These are phyloP conservation scores for Podila epigama DNA, from an alignment of 192 early-diverging fungal genomes.

Conservation along the genomic window DNA sequence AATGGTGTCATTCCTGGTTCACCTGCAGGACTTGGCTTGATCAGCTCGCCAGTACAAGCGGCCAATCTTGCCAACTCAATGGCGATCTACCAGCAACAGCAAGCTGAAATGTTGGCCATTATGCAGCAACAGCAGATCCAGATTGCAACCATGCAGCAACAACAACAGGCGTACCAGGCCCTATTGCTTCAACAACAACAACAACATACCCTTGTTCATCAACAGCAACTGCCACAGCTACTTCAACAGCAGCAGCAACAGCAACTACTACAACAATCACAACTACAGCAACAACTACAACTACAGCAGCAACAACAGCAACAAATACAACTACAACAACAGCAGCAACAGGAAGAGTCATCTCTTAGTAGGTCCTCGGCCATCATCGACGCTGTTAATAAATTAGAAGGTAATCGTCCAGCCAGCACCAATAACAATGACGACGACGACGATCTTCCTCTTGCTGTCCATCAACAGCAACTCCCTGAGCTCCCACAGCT, in stretches of 20 bases:
- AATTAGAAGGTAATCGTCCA: no score
- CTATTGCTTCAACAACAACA: slow-evolving; percentile 36
- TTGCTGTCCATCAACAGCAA: slow-evolving; percentile 32
- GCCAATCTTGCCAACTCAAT: slow-evolving; percentile 23
- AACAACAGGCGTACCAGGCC: slow-evolving; percentile 40
- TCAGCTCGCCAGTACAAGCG: background rate
- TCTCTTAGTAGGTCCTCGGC: no score
- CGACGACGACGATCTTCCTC: slow-evolving; percentile 32
- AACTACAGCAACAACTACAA: slow-evolving; percentile 19
- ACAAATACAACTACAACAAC: slow-evolving; percentile 1
- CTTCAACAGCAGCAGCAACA: slow-evolving; percentile 42
- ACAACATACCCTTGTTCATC: slow-evolving; percentile 28
- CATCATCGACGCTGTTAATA: no score
- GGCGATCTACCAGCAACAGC: slow-evolving; percentile 45
- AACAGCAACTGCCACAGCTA: slow-evolving; percentile 14
- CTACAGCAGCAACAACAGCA: slow-evolving; percentile 3
- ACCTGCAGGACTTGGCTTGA: background rate
- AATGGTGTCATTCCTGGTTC: background rate
- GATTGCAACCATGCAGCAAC: slow-evolving; percentile 48
- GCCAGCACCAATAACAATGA: slow-evolving; percentile 1
- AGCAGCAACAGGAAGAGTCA: no score
- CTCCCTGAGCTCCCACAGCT: background rate
- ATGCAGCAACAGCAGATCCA: slow-evolving; percentile 48
- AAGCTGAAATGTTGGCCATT: slow-evolving; percentile 44
- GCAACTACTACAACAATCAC: slow-evolving; percentile 28